Evolutionary conservation across 805 yeast species (phyloP), one percentile per base, ranked within the genome.

Genomic region (Brettanomyces sp.): DNA sequence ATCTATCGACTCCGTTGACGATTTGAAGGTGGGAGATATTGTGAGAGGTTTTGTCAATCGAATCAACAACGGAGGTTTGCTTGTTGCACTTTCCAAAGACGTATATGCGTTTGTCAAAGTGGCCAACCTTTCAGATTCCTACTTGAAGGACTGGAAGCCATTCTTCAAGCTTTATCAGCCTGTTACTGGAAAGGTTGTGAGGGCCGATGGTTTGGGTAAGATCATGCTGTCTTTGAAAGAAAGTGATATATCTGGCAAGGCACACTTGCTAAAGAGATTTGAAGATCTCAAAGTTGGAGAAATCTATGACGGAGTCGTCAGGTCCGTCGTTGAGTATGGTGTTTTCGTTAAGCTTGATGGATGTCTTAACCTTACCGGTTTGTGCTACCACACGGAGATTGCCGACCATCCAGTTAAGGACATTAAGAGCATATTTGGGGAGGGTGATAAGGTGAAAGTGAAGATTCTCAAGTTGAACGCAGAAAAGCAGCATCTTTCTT

Each of bases 381-480:
- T 91, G 52, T 89, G 96, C 55, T 97, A 91, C 60, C 81, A 76
- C 47, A 74, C 90, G 36, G 84, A 91, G 64, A 82, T 91, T 47
- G 81, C 96, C 32, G 93, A 85, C 53, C 80, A 79, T 46, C 51
- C 53, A 23, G 70, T 79, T 34, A 74, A 73, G 36, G 79, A 88
- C 55, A 63, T 85, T 25, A 59, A 70, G 39, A 69, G 79, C 12
- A 71, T 91, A 47, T 91, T 91, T 63, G 82, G 85, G 45, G 86
- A 79, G 56, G 98, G 98, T 52, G 98, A 91, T 60, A 74, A 83
- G 50, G 97, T 91, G 39, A 87, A 87, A 66, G 95, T 87, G 34
- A 84, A 83, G 66, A 72, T 91, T 36, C 69, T 90, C 54, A 74
- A 70, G 30, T 69, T 82, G 32, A 81, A 85, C 56, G 46, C 54